These are phyloP conservation scores for Lagenidium sp. DNA, from an alignment of 352 stramenopile species.

Conservation along the genomic window DNA sequence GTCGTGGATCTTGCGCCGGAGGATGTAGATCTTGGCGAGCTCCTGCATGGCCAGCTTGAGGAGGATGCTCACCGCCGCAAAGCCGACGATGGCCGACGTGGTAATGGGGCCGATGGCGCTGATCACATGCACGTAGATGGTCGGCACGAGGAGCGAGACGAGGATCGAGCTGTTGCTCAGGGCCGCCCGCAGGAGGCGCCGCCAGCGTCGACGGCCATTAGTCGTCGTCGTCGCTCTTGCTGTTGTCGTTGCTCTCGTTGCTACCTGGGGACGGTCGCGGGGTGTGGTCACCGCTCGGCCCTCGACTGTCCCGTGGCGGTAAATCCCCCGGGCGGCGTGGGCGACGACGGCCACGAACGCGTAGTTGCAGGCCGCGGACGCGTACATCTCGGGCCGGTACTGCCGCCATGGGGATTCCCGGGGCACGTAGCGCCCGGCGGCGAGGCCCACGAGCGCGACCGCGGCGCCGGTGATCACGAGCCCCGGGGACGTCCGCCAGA, in stretches of 20 bases:
- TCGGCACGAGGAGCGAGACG: not conserved
- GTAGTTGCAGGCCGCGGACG: not conserved
- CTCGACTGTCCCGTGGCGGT: not conserved
- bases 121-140: not conserved
- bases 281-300: too few species aligned
- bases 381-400: not conserved
- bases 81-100: not conserved
- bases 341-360: not conserved
- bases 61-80: constrained; percentile 4
- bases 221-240: too few species aligned
- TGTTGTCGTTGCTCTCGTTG: too few species aligned
- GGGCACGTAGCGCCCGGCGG: too few species aligned
- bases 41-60: constrained; percentile 14
- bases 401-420: too few species aligned
- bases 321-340: not conserved
- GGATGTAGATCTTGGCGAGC: constrained; percentile 4
- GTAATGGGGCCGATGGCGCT: not conserved
- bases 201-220: not conserved
- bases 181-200: not conserved
- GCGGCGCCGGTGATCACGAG: not conserved
- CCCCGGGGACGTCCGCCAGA: not conserved
- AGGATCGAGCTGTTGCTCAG: not conserved
- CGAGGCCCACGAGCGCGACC: not conserved
- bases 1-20: constrained; percentile 4
- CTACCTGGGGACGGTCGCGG: too few species aligned